Evolutionary conservation across 2,329 filamentous ascomycete genomes (phyloP).

Genomic region (Pseudogymnoascus sp.): DNA sequence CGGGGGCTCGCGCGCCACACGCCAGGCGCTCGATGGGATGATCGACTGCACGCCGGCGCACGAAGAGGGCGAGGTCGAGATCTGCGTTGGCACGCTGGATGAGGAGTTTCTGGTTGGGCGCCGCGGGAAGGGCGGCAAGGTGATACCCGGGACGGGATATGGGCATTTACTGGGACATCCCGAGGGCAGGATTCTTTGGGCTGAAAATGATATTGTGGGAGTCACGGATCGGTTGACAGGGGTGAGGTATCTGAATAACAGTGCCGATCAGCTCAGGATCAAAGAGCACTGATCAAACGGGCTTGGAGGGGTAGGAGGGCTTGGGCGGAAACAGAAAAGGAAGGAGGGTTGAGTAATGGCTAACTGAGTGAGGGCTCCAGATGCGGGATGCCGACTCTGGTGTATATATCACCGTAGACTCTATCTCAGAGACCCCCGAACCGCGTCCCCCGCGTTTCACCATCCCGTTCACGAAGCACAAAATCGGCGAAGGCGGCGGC

Average conservation of each 20-base stretch:
- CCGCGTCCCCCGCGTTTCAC: constrained; percentile 1
- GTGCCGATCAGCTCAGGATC: not conserved
- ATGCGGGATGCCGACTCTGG: not conserved
- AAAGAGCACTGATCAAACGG: not conserved
- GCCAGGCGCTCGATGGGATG: not conserved
- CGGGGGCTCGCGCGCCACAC: not conserved
- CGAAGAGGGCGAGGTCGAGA: constrained; percentile 19
- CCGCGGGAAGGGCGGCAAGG: constrained; percentile 13
- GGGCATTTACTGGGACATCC: constrained; percentile 2
- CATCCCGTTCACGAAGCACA: not conserved
- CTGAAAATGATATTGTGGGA: constrained; percentile 9
- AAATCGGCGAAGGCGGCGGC: not conserved
- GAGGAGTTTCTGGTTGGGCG: constrained; percentile 33
- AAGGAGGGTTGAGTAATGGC: not conserved
- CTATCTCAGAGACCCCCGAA: constrained; percentile 4
- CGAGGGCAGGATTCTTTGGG: constrained; percentile 9
- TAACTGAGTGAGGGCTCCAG: constrained; percentile 6
- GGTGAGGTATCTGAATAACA: constrained; percentile 3
- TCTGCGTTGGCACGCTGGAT: constrained; percentile 41
- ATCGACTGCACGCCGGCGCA: not conserved
- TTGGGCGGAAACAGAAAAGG: not conserved
- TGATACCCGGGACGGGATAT: not conserved
- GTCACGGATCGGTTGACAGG: constrained; percentile 1
- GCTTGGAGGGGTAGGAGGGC: not conserved
- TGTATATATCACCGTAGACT: constrained; percentile 8